Evolutionary conservation across 805 yeast genomes (phyloP).

Genomic region (Starmera quercuum): DNA sequence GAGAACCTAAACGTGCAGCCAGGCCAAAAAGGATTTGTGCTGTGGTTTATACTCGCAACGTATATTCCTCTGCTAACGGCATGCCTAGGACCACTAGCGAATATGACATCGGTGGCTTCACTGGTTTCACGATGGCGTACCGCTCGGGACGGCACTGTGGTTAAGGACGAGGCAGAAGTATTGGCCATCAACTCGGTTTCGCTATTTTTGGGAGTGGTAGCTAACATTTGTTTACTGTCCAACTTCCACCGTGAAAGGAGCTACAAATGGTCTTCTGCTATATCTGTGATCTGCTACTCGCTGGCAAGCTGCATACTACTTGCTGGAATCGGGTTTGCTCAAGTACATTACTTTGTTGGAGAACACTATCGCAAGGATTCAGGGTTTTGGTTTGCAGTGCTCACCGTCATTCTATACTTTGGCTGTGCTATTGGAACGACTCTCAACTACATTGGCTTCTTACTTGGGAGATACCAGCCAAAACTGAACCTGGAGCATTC

Average conservation of each 20-base stretch:
- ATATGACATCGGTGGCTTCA: constrained; percentile 65
- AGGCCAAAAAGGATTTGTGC: background rate
- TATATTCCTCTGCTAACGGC: constrained; percentile 73
- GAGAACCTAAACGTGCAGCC: constrained; percentile 5
- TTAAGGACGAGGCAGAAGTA: constrained; percentile 34
- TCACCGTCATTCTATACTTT: constrained; percentile 58
- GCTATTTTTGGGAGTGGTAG: constrained; percentile 53
- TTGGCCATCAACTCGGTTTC: constrained; percentile 55
- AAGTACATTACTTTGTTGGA: constrained; percentile 15
- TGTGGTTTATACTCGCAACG: constrained; percentile 62
- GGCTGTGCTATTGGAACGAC: constrained; percentile 44
- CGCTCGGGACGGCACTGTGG: constrained; percentile 17
- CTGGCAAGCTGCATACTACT: constrained; percentile 43
- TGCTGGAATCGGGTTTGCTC: constrained; percentile 24
- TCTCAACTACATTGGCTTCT: constrained; percentile 57
- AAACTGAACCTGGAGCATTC: constrained; percentile 56
- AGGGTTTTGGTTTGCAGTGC: constrained; percentile 75
- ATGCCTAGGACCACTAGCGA: constrained; percentile 73
- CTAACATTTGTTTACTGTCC: constrained; percentile 61
- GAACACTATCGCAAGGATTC: constrained; percentile 29
- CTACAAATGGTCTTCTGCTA: constrained; percentile 53
- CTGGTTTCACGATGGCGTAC: constrained; percentile 62
- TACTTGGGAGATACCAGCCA: constrained; percentile 55
- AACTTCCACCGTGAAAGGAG: constrained; percentile 56
- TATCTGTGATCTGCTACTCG: constrained; percentile 61